Evolutionary conservation across 2,329 filamentous ascomycete species (phyloP).

Genomic region (Metarhizium guizhouense): DNA sequence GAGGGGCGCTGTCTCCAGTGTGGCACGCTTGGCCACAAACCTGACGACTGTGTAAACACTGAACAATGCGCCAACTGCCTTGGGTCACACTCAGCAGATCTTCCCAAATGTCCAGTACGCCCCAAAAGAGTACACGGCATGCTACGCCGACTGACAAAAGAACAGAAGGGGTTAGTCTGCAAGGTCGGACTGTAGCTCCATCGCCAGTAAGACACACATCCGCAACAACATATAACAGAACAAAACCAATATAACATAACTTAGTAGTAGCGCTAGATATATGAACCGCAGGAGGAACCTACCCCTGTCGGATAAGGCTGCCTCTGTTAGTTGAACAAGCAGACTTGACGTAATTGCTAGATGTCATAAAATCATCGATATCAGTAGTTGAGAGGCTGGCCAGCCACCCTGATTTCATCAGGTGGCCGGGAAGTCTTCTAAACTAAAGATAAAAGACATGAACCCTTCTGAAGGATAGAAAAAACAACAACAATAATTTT

Average conservation of each 20-base stretch:
- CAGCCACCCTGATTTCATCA: no score
- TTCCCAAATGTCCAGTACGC: background rate
- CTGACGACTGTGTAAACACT: background rate
- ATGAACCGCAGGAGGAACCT: no score
- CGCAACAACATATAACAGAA: background rate
- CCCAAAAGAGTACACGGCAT: background rate
- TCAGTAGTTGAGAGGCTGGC: no score
- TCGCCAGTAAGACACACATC: background rate
- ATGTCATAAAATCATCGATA: no score
- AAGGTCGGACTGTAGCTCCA: background rate
- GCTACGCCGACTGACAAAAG: background rate
- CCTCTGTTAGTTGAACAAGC: no score
- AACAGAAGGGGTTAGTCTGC: background rate
- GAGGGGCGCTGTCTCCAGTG: background rate
- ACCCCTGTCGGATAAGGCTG: no score
- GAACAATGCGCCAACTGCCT: conserved; percentile 1
- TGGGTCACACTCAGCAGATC: background rate
- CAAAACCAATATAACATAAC: background rate
- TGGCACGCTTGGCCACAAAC: background rate
- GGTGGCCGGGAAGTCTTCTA: no score
- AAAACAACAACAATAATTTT: no score
- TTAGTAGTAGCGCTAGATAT: no score
- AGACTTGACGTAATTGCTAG: no score
- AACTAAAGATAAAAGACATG: no score
- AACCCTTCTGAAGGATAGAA: no score